A percentile compares a stretch with the other conserved stretches of the same genome.
These are phyloP conservation scores for Medicago lupulina DNA, from an alignment of 306 rosid species.

Conservation along the genomic window DNA sequence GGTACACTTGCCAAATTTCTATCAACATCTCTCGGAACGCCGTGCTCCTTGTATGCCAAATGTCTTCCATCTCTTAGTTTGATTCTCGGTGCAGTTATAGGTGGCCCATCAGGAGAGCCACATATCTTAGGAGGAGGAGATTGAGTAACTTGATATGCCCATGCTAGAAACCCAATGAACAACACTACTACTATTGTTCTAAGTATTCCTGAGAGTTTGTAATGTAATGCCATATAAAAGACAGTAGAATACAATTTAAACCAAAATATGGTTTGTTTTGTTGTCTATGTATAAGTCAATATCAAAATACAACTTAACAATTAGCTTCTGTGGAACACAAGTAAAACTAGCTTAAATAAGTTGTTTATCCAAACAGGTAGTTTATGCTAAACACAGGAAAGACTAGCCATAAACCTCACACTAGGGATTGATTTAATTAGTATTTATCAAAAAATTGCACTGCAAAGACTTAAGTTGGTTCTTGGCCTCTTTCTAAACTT, in stretches of 20 bases:
- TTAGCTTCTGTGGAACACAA: too few relatives aligned
- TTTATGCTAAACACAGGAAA: too few relatives aligned
- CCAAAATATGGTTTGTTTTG: neutral
- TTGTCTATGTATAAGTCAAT: neutral
- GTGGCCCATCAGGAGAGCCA: slow-evolving; percentile 78
- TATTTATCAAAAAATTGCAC: too few relatives aligned
- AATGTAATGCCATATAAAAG: slow-evolving; percentile 27
- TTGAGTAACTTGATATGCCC: slow-evolving; percentile 75
- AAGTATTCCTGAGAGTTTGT: slow-evolving; percentile 61
- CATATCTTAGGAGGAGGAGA: slow-evolving; percentile 81
- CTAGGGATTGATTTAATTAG: too few relatives aligned
- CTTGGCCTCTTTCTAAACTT: too few relatives aligned
- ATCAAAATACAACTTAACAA: neutral
- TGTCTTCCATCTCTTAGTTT: slow-evolving; percentile 87
- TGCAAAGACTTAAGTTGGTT: too few relatives aligned
- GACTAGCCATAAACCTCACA: too few relatives aligned
- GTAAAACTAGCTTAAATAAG: too few relatives aligned
- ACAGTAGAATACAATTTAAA: neutral
- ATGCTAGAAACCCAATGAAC: slow-evolving; percentile 69
- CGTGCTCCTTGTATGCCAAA: slow-evolving; percentile 86
- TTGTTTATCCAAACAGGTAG: too few relatives aligned
- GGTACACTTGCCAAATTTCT: too few relatives aligned
- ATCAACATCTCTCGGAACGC: slow-evolving; percentile 53
- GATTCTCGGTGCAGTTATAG: slow-evolving; percentile 74
- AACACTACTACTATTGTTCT: slow-evolving; percentile 58